Conservation (phyloP, 371 early-diverging fungal species). For the Mucor piriformis region DNA sequence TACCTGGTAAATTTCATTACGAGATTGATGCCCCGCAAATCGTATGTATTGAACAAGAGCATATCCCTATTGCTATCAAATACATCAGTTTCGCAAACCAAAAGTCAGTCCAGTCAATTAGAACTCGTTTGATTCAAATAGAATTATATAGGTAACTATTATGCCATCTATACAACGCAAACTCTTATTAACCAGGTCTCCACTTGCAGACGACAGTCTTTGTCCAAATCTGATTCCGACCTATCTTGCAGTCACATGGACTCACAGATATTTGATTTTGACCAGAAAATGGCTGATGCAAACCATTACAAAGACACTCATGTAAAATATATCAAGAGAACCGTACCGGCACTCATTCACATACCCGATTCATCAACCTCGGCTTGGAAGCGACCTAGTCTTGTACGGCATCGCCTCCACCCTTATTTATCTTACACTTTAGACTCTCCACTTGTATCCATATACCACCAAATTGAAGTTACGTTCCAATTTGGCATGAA, state of each 20-base stretch:
- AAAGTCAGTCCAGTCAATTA: conserved; percentile 32
- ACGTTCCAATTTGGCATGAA: conserved; percentile 44
- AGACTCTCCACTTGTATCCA: conserved; percentile 40
- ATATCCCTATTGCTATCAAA: conserved; percentile 37
- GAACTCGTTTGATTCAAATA: conserved; percentile 40
- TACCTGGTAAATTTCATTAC: conserved; percentile 48
- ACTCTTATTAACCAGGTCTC: too few species aligned
- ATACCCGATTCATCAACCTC: conserved; percentile 24
- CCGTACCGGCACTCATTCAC: conserved; percentile 37
- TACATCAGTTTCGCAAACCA: conserved; percentile 39
- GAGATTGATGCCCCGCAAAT: conserved; percentile 46
- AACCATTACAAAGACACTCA: conserved; percentile 24
- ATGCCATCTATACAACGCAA: too few species aligned
- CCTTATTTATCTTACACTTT: conserved; percentile 34
- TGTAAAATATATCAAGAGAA: conserved; percentile 30
- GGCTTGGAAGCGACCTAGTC: conserved; percentile 37
- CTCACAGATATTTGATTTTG: conserved; percentile 17
- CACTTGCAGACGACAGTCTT: conserved; percentile 29
- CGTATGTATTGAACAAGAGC: conserved; percentile 37
- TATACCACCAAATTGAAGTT: conserved; percentile 45
- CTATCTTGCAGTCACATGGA: conserved; percentile 22
- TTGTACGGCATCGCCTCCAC: conserved; percentile 35
- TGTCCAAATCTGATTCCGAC: conserved; percentile 39
- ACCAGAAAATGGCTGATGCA: conserved; percentile 17
- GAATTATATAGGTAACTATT: conserved; percentile 41